Conservation (phyloP, 345 rosid species). For the Brassica rapa region DNA sequence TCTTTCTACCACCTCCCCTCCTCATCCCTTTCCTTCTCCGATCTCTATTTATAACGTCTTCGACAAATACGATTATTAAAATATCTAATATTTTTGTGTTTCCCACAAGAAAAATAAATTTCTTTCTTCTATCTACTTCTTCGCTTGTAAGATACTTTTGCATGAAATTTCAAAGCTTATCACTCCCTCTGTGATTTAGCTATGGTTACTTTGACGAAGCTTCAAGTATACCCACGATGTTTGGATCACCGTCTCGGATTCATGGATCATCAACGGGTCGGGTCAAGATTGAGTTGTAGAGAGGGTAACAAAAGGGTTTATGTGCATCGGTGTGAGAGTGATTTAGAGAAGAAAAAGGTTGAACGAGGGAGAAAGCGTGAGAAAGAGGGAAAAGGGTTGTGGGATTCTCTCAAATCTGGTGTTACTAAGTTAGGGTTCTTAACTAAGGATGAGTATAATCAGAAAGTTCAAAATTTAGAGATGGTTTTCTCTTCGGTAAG, state of each 20-base stretch:
- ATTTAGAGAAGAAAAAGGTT: constrained; percentile 43
- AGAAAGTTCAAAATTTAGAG: constrained; percentile 57
- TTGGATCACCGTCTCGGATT: constrained; percentile 42
- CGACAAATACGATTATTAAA: constrained; percentile 7
- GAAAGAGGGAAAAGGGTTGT: constrained; percentile 51
- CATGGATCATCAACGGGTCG: constrained; percentile 43
- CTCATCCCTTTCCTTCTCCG: constrained; percentile 6
- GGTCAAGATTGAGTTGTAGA: constrained; percentile 41
- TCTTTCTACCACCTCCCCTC: constrained; percentile 10
- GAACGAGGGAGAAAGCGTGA: constrained; percentile 37
- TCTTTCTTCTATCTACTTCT: background rate
- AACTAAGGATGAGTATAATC: constrained; percentile 49
- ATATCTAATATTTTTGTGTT: constrained; percentile 17
- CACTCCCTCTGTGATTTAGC: background rate
- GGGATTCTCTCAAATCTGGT: constrained; percentile 46
- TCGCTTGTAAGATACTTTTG: constrained; percentile 20
- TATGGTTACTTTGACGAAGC: constrained; percentile 61
- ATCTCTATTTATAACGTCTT: constrained; percentile 28
- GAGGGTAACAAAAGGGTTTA: constrained; percentile 52
- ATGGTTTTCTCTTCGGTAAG: constrained; percentile 60
- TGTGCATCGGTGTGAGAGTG: constrained; percentile 45
- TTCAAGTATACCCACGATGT: constrained; percentile 55
- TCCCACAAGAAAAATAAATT: background rate
- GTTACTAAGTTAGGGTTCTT: constrained; percentile 41
- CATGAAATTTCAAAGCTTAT: constrained; percentile 35